Conservation (phyloP, 345 rosid genomes). For the Kandelia obovata region DNA sequence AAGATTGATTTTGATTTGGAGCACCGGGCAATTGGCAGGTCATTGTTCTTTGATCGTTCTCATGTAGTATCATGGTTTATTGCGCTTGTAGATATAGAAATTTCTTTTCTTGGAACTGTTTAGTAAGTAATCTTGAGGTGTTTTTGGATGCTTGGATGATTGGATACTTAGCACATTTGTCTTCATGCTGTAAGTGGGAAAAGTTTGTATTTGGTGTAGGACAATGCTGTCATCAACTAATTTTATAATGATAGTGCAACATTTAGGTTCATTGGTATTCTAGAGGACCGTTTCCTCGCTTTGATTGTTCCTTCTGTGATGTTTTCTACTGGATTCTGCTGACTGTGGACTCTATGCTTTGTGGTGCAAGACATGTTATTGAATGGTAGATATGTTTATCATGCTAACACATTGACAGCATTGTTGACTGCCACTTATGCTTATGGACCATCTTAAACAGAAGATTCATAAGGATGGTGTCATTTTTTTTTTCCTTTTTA, state of each 20-base stretch:
- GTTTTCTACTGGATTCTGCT: background rate
- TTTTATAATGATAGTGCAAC: background rate
- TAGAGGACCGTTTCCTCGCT: background rate
- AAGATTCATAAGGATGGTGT: background rate
- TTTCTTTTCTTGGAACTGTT: background rate
- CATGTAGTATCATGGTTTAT: constrained; percentile 1
- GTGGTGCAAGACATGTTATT: background rate
- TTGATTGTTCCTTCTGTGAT: background rate
- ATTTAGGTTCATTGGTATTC: background rate
- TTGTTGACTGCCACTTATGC: background rate
- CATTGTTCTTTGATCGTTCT: constrained; percentile 5
- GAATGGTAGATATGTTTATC: background rate
- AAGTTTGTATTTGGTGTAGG: background rate
- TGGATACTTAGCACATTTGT: background rate
- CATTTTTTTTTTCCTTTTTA: background rate
- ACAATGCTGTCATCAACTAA: background rate
- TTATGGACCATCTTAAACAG: constrained; percentile 1
- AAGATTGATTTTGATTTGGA: constrained; percentile 87
- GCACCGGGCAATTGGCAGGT: constrained; percentile 83
- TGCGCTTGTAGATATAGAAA: too few relatives aligned
- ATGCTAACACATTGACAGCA: background rate
- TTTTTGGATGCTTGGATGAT: constrained; percentile 1
- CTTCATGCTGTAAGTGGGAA: background rate
- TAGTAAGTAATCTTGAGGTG: background rate
- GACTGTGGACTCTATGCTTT: background rate